These are phyloP conservation scores for Smallanthus sonchifolius DNA, from an alignment of 129 eudicot species.

Conservation along the genomic window DNA sequence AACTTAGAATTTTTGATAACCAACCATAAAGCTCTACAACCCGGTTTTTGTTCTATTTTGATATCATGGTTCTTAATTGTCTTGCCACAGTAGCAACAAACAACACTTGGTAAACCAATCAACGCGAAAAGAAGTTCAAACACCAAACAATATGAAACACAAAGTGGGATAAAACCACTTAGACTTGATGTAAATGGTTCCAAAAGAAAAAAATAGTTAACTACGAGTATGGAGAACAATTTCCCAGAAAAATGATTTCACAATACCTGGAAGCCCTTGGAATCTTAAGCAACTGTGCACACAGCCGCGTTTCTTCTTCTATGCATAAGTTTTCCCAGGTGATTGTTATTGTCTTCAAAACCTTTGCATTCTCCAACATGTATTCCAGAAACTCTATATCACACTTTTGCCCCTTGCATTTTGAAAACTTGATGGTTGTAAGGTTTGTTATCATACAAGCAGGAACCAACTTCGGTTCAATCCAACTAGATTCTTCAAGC, in stretches of 20 bases:
- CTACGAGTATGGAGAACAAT: not conserved
- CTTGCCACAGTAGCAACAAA: too few species aligned
- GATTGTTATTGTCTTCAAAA: not conserved
- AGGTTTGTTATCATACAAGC: constrained; percentile 7
- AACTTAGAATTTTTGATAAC: too few species aligned
- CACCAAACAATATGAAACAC: too few species aligned
- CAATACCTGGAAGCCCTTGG: constrained; percentile 10
- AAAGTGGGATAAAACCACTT: too few species aligned
- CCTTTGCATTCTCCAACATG: constrained; percentile 17
- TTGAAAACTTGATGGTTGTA: constrained; percentile 11
- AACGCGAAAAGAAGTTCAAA: too few species aligned
- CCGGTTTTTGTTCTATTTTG: too few species aligned
- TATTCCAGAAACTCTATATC: constrained; percentile 6
- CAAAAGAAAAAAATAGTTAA: not conserved
- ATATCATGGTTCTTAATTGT: too few species aligned
- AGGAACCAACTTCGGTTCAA: constrained; percentile 9
- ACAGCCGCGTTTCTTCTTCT: not conserved
- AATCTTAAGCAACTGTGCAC: constrained; percentile 12
- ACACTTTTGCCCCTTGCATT: not conserved
- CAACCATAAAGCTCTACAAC: too few species aligned
- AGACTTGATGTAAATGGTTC: too few species aligned
- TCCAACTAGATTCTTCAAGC: not conserved
- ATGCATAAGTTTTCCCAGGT: too few species aligned
- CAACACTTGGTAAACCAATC: too few species aligned
- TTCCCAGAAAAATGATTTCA: constrained; percentile 3